A percentile compares a stretch with the other conserved stretches of the same genome.
Evolutionary conservation across 805 yeast species (phyloP).

Genomic region (Henningerozyma blattae): DNA sequence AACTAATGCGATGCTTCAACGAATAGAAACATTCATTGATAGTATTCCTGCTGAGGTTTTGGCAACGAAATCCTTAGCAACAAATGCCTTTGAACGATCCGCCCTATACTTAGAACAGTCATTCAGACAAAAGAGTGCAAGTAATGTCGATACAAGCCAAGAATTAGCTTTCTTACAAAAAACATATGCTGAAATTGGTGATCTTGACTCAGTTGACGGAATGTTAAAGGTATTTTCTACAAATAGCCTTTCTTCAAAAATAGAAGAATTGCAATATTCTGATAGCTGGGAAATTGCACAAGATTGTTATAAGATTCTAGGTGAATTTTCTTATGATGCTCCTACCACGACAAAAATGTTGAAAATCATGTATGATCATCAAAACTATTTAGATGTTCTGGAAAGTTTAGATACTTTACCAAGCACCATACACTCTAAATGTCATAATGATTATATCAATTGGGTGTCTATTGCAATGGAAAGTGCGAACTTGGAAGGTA

Average conservation of each 20-base stretch:
- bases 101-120: conserved; percentile 76
- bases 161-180: conserved; percentile 40
- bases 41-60: conserved; percentile 55
- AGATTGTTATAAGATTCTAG: conserved; percentile 64
- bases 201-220: conserved; percentile 84
- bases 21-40: conserved; percentile 38
- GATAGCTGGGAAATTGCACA: conserved; percentile 83
- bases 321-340: conserved; percentile 28
- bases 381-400: conserved; percentile 57
- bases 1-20: conserved; percentile 13
- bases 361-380: conserved; percentile 64
- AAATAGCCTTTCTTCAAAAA: conserved; percentile 58
- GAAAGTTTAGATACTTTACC: conserved; percentile 33
- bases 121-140: conserved; percentile 28
- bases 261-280: conserved; percentile 70
- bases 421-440: conserved; percentile 30
- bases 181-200: conserved; percentile 80
- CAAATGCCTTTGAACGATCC: conserved; percentile 80
- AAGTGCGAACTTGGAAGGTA: conserved; percentile 60
- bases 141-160: conserved; percentile 8
- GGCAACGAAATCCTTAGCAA: conserved; percentile 70
- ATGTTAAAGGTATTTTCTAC: conserved; percentile 62
- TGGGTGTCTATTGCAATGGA: conserved; percentile 63
- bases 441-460: conserved; percentile 26
- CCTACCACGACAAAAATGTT: conserved; percentile 42